Evolutionary conservation across 768 basidiomycete species (phyloP), one percentile per base, ranked within the genome.

Genomic region (Pulveroboletus sp.): DNA sequence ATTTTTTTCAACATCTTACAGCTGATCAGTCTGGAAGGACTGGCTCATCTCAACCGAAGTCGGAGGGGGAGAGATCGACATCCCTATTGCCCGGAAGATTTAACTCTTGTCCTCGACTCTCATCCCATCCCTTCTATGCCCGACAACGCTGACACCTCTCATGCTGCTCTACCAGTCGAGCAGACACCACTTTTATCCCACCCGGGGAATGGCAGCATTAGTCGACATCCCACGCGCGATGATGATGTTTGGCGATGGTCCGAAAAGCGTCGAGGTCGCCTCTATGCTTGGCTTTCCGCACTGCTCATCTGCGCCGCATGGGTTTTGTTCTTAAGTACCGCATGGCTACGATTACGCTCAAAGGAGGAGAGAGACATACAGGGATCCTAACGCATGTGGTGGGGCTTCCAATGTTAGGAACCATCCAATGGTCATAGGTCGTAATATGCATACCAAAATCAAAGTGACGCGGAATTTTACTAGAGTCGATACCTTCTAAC

Each of bases 261-360:
- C 40, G 76, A 81, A 61, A 65, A 59, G 27, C 63, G 67, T 52
- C 68, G 85, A 35, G 86, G 86, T 2, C 57, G 71, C 49, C 17
- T 79, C 1, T 84, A 81, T 51, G 72, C 76, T 23, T 55, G 67
- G 27, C 52, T 78, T 22, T 75, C 73, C 37, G 70, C 54, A 16
- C 42, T 55, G 2, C 58, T 82, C 29, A 74, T 86, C 10, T 56
- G 76, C 14, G 64, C 60, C 40, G 78, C 82, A 6, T 89, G 85
- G 86, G 58, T 76, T 30, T 63, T 86, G 51, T 87, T 87, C 65
- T 68, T 88, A 58, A 71, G 59, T 10, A 84, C 81, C 16, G 85
- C 83, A 0, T 82, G 75, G 75, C 61, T 75, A 45, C 78, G 76
- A 55, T 65, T 86, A 49, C 74, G 81, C 29, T 73, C 71, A 39